Percentiles rank a stretch among this genome's conserved stretches.
Conservation (phyloP, 2,329 filamentous ascomycete genomes). For the Phaeosphaeria sp. region DNA sequence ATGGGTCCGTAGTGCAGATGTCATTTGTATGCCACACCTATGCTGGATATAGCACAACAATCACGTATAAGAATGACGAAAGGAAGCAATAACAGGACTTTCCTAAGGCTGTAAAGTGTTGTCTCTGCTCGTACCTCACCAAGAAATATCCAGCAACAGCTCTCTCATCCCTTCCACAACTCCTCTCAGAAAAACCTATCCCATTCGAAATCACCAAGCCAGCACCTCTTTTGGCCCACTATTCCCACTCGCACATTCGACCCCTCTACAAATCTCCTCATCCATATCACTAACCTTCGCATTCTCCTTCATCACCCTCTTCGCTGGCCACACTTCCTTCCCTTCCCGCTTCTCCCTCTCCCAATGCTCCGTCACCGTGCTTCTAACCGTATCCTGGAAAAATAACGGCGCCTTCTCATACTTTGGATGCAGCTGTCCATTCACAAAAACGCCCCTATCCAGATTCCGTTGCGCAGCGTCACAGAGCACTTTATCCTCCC, state of each 20-base stretch:
- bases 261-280: conserved; percentile 51
- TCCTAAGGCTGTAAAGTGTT: no score
- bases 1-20: no score
- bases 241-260: conserved; percentile 11
- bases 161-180: no score
- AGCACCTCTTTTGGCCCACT: conserved; percentile 22
- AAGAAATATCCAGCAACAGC: no score
- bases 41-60: no score
- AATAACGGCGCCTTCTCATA: conserved; percentile 64
- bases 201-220: conserved; percentile 23
- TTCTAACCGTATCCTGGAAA: conserved; percentile 59
- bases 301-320: conserved; percentile 53
- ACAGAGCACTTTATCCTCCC: conserved; percentile 69
- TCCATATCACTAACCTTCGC: conserved; percentile 52
- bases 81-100: no score
- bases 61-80: no score
- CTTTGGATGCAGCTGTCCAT: conserved; percentile 65
- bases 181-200: no score
- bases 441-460: conserved; percentile 65
- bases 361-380: conserved; percentile 47
- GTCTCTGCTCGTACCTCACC: no score
- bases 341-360: conserved; percentile 24
- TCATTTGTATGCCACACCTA: no score
- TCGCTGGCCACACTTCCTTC: conserved; percentile 28
- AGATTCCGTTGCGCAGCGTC: conserved; percentile 64